phyloP scores from a whole-genome alignment of 192 early-diverging fungal genomes.

The Backusella parvicylindrica region DNA sequence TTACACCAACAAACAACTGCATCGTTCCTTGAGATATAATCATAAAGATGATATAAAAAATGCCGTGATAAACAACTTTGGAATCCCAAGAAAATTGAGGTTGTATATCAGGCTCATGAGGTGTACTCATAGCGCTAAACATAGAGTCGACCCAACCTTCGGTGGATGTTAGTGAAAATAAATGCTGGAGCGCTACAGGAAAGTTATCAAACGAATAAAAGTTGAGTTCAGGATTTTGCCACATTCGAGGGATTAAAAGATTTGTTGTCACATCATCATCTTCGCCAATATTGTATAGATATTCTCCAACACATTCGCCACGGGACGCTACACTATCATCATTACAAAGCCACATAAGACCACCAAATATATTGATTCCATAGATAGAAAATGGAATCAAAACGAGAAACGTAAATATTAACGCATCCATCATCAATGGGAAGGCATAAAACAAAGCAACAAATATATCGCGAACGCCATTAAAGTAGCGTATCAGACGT shows the following conservation, averaged over 20 bases:
- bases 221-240: conserved; percentile 45
- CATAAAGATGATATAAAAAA: conserved; percentile 32
- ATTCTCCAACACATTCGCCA: conserved; percentile 41
- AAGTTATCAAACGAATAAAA: conserved; percentile 53
- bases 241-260: conserved; percentile 43
- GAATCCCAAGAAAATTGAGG: conserved; percentile 25
- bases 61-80: conserved; percentile 14
- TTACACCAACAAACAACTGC: conserved; percentile 36
- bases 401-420: conserved; percentile 44
- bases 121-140: conserved; percentile 36
- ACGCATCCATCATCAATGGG: conserved; percentile 51
- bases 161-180: conserved; percentile 50
- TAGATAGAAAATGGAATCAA: conserved; percentile 53
- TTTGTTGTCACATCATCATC: conserved; percentile 11
- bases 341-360: conserved; percentile 46
- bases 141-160: conserved; percentile 50
- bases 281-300: neutral
- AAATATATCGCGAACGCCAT: conserved; percentile 28
- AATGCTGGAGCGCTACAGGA: conserved; percentile 37
- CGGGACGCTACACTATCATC: conserved; percentile 9
- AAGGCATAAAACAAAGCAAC: conserved; percentile 36
- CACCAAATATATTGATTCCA: conserved; percentile 50
- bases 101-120: conserved; percentile 20
- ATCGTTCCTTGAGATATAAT: conserved; percentile 32
- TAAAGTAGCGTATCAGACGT: conserved; percentile 32